Evolutionary conservation across 2,329 filamentous ascomycete species (phyloP).

Genomic region (Botrytis cinerea): DNA sequence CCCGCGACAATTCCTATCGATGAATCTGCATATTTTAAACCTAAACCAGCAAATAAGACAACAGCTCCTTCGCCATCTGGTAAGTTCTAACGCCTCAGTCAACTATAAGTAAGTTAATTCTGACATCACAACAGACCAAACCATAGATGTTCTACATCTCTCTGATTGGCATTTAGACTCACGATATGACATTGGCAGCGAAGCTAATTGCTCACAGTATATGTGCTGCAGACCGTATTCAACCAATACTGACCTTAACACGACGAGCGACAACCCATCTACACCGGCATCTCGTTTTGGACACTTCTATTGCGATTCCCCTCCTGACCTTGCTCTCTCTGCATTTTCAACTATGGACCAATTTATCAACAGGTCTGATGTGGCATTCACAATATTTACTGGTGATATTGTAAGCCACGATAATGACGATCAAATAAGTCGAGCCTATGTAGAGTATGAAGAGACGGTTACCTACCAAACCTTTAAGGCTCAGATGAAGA

Average conservation of each 20-base stretch:
- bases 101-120: background rate
- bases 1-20: constrained; percentile 7
- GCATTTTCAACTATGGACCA: constrained; percentile 26
- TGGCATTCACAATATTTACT: constrained; percentile 40
- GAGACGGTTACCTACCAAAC: constrained; percentile 36
- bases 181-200: constrained; percentile 39
- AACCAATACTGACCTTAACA: constrained; percentile 17
- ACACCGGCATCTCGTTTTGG: constrained; percentile 23
- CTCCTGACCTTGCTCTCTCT: constrained; percentile 24
- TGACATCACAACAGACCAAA: background rate
- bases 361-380: constrained; percentile 20
- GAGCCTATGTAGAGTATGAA: constrained; percentile 38
- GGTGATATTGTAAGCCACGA: constrained; percentile 42
- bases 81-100: background rate
- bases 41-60: constrained; percentile 18
- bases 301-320: constrained; percentile 24
- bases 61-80: constrained; percentile 15
- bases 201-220: constrained; percentile 39
- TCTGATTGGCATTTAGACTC: constrained; percentile 41
- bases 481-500: constrained; percentile 37
- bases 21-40: constrained; percentile 21
- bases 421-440: constrained; percentile 34
- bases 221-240: constrained; percentile 34
- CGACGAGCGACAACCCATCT: constrained; percentile 18
- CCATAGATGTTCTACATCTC: constrained; percentile 37